Evolutionary conservation across 352 stramenopile genomes (phyloP).

Genomic region (Phytophthora meadii): DNA sequence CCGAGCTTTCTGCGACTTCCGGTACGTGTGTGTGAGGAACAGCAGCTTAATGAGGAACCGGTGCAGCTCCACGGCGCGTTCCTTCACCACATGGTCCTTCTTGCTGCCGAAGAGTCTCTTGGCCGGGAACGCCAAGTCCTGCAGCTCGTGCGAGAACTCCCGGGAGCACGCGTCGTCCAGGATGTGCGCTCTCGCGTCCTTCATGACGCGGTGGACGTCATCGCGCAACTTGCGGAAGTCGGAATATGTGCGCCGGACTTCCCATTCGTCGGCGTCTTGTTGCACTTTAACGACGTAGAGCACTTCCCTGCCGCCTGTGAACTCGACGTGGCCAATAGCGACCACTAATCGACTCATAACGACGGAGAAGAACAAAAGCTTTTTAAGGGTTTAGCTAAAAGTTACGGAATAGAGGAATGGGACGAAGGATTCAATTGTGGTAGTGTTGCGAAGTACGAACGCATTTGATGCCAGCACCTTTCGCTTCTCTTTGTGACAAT

Average conservation of each 20-base stretch:
- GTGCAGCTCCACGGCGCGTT: conserved; percentile 74
- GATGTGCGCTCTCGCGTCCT: conserved; percentile 55
- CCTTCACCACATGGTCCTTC: conserved; percentile 78
- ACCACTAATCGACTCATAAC: conserved; percentile 79
- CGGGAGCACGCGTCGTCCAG: conserved; percentile 56
- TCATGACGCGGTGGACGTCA: conserved; percentile 70
- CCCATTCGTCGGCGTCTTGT: conserved; percentile 76
- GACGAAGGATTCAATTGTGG: not conserved
- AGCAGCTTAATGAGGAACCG: conserved; percentile 80
- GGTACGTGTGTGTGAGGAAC: conserved; percentile 75
- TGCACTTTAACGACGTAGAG: conserved; percentile 82
- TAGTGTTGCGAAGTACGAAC: conserved; percentile 16
- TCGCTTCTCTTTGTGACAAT: conserved; percentile 8
- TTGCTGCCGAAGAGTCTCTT: conserved; percentile 74
- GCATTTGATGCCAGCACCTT: too few relatives aligned
- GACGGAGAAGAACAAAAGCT: not conserved
- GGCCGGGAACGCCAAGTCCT: conserved; percentile 58
- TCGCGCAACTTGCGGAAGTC: conserved; percentile 79
- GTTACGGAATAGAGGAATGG: conserved; percentile 9
- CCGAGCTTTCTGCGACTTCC: conserved; percentile 73
- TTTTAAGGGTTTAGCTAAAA: not conserved
- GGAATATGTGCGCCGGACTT: conserved; percentile 72
- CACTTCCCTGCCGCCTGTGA: conserved; percentile 69
- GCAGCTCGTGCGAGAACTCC: conserved; percentile 44
- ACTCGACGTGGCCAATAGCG: conserved; percentile 80